Conservation (phyloP, 208 protist species). For the Entamoeba dispar region DNA sequence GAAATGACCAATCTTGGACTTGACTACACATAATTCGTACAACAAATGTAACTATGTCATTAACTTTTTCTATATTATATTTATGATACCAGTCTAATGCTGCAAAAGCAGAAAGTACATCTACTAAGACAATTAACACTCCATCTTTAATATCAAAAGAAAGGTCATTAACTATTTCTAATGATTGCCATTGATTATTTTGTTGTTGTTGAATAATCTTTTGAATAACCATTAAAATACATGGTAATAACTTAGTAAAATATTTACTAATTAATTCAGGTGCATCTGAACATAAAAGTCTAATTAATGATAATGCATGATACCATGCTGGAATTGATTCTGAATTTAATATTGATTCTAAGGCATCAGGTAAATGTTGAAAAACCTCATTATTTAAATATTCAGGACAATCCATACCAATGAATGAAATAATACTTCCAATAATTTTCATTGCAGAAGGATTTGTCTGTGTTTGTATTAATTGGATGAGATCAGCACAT, state of each 20-base stretch:
- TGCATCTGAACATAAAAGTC: background rate
- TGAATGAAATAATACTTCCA: background rate
- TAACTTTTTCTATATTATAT: background rate
- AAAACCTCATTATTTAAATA: background rate
- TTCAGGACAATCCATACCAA: background rate
- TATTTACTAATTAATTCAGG: background rate
- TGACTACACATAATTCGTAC: background rate
- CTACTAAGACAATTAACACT: background rate
- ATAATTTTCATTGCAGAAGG: background rate
- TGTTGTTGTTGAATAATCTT: background rate
- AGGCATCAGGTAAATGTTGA: background rate
- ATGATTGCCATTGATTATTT: background rate
- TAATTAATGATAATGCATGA: background rate
- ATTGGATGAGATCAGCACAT: background rate
- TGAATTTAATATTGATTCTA: background rate
- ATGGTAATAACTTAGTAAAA: background rate
- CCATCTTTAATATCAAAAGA: background rate
- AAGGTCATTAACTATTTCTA: background rate
- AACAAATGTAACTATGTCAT: background rate
- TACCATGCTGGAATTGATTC: background rate
- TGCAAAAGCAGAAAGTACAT: background rate
- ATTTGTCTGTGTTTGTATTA: background rate
- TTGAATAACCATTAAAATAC: background rate
- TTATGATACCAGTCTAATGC: background rate
- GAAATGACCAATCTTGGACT: background rate